Base-by-base conservation (phyloP, 2,329 filamentous ascomycete species). In the Fusarium poae region DNA sequence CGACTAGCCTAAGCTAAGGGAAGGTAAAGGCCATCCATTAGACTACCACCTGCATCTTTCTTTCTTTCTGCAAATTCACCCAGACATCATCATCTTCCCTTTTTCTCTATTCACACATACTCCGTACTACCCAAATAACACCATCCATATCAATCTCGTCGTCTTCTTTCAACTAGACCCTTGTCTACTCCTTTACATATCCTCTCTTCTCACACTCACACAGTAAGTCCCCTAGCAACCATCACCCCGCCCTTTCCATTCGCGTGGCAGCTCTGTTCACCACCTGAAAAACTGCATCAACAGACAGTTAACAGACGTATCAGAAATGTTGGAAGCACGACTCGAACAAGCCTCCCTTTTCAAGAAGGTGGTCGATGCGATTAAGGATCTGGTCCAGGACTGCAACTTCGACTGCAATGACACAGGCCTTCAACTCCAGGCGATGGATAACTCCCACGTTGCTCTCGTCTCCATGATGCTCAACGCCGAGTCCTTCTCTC, bases 351-450 rank as follows among this genome's bases (percentile, higher is more conserved):
- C 97, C 68, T 87, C 89, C 78, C 87, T 97, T 80, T 88, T 99
- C 80, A 99, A 99, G 87, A 97, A 96, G 92, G 93, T 98, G 69
- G 94, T 99, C 77, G 97, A 99, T 80, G 93, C 97, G 75, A 97
- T 99, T 90, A 98, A 97, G 84, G 96, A 99, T 77, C 90, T 99
- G 52, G 96, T 99, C 55, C 96, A 98, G 83, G 96, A 99, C 84
- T 99, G 96, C 90, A 99, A 99, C 85, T 99, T 99, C 84, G 96
- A 99, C 87, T 99, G 97, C 91, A 99, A 98, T 91, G 97, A 99
- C 87, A 95, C 93, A 57, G 96, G 96, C 68, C 96, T 99, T 77
- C 94, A 95, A 52, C 92, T 99, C 58, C 96, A 99, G 83, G 96
- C 96, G 77, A 99, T 99, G 97, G 96, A 99, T 86, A 99, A 98